These are phyloP conservation scores for Entomortierella beljakovae DNA, from an alignment of 192 early-diverging fungal genomes.

Conservation along the genomic window DNA sequence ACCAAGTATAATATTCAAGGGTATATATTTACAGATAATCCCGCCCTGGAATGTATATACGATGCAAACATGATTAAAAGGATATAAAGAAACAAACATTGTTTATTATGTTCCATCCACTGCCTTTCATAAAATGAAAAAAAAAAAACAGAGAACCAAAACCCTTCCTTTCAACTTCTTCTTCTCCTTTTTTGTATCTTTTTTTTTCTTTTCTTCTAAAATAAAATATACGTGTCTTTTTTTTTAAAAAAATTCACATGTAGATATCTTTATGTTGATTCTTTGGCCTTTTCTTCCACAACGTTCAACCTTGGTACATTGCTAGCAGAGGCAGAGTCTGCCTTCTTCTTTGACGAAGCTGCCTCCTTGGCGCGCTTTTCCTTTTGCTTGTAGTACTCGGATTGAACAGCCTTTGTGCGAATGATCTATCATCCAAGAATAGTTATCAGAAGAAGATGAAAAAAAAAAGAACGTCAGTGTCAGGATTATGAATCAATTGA, in stretches of 20 bases:
- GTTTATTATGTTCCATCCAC: too few relatives aligned
- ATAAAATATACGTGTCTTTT: not conserved
- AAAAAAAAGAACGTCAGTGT: not conserved
- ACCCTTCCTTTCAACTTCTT: too few relatives aligned
- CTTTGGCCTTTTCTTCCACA: conserved; percentile 59
- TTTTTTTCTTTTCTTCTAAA: not conserved
- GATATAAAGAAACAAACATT: too few relatives aligned
- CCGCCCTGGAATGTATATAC: too few relatives aligned
- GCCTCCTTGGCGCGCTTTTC: conserved; percentile 59
- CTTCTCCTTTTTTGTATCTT: not conserved
- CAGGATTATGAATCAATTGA: not conserved
- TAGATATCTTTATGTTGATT: conserved; percentile 30
- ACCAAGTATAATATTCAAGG: too few relatives aligned
- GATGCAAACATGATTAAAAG: too few relatives aligned
- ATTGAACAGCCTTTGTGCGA: conserved; percentile 63
- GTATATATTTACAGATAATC: too few relatives aligned
- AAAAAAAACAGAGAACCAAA: too few relatives aligned
- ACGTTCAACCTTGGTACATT: conserved; percentile 65
- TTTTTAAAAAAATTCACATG: not conserved
- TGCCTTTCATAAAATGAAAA: too few relatives aligned
- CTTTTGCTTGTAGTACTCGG: conserved; percentile 63
- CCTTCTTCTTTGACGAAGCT: conserved; percentile 58
- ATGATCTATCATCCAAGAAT: conserved; percentile 52
- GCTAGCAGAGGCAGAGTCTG: conserved; percentile 60
- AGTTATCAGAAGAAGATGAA: not conserved